Base-by-base conservation (phyloP, 768 basidiomycete genomes). In the Lyophyllum shimeji region DNA sequence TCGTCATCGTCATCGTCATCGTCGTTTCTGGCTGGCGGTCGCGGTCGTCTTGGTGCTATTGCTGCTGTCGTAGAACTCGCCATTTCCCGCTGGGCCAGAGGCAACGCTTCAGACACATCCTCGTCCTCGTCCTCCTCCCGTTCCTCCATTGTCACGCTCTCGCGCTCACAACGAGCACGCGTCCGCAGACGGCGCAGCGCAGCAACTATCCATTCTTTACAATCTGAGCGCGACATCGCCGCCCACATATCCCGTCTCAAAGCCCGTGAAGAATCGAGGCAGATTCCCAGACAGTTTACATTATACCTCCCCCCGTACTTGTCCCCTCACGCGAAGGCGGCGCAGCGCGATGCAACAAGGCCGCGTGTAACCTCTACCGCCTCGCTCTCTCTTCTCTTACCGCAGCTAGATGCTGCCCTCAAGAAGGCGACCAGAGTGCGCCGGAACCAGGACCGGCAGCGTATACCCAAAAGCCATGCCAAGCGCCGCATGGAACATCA, bases 31-130 rank as follows among this genome's bases (percentile, higher is more conserved):
- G 66, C 67, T 45, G 74, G 71, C 25, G 74, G 78, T 24, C 72
- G 71, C 25, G 74, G 78, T 24, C 72, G 74, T 5, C 71, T 83
- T 29, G 82, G 82, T 7, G 76, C 78, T 20, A 74, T 85, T 29
- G 78, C 86, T 18, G 78, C 85, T 1, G 79, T 86, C 34, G 78
- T 90, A 9, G 89, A 91, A 60, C 76, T 80, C 47, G 88, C 88
- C 7, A 88, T 90, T 56, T 72, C 84, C 34, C 80, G 84, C 56
- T 91, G 89, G 89, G 87, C 87, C 20, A 75, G 83, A 58, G 76
- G 77, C 40, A 77, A 76, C 63, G 71, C 73, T 1, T 71, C 71
- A 3, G 58, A 53, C 27, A 67, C 67, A 25, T 73, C 74, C 13
- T 74, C 76, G 9, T 76, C 78, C 12, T 71, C 81, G 0, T 78